Evolutionary conservation across 768 basidiomycete species (phyloP).

Genomic region (Pisolithus sp.): DNA sequence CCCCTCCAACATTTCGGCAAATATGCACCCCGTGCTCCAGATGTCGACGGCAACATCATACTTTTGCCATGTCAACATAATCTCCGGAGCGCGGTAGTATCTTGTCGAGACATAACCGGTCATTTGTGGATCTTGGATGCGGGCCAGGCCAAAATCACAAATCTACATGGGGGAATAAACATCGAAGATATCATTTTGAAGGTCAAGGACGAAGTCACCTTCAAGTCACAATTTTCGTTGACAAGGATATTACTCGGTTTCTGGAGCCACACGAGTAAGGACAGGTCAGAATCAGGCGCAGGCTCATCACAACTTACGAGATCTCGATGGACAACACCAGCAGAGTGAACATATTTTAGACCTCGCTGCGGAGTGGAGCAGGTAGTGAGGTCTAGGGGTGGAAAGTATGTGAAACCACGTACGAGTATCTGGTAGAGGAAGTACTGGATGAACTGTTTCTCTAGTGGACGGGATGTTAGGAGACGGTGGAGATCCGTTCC

Average conservation of each 20-base stretch:
- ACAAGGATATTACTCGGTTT: slow-evolving; percentile 99
- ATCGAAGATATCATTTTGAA: slow-evolving; percentile 1
- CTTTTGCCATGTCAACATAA: slow-evolving; percentile 99
- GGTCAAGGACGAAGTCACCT: slow-evolving; percentile 43
- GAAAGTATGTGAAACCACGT: slow-evolving; percentile 22
- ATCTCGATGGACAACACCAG: slow-evolving; percentile 97
- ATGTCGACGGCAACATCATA: slow-evolving; percentile 99
- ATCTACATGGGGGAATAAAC: slow-evolving; percentile 47
- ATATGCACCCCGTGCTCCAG: slow-evolving; percentile 99
- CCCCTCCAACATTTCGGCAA: slow-evolving; percentile 99
- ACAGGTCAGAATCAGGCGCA: background rate
- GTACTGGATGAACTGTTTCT: slow-evolving; percentile 99
- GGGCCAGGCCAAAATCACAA: slow-evolving; percentile 97
- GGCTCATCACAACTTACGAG: slow-evolving; percentile 45
- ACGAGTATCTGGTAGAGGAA: slow-evolving; percentile 99
- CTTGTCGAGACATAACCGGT: slow-evolving; percentile 98
- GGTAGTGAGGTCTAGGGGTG: slow-evolving; percentile 5
- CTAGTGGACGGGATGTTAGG: slow-evolving; percentile 90
- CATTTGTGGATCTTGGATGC: slow-evolving; percentile 99
- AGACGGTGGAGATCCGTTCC: slow-evolving; percentile 98
- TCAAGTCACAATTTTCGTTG: slow-evolving; percentile 99
- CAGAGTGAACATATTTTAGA: slow-evolving; percentile 98
- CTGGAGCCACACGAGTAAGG: slow-evolving; percentile 28
- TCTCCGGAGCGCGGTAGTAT: slow-evolving; percentile 98
- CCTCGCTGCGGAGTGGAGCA: slow-evolving; percentile 61